phyloP scores from a whole-genome alignment of 2,329 filamentous ascomycete species.

The Venturiaceae sp. region DNA sequence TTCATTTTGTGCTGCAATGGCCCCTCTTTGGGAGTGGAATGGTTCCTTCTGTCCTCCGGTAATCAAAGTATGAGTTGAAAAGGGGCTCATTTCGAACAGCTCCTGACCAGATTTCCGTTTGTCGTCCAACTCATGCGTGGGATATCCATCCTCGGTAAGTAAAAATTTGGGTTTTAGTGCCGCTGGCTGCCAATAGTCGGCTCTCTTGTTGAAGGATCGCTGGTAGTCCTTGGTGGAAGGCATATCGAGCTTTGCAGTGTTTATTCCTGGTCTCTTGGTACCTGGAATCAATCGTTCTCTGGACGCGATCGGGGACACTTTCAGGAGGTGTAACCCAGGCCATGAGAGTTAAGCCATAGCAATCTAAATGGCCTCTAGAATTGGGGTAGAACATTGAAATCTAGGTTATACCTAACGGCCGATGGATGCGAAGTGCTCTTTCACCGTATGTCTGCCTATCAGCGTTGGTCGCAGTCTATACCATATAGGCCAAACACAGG shows the following conservation, averaged over 20 bases:
- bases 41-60: not conserved
- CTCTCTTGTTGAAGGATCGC: not conserved
- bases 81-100: not conserved
- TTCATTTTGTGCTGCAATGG: not conserved
- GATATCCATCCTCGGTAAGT: not conserved
- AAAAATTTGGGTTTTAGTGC: not conserved
- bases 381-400: no score
- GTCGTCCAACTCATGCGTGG: not conserved
- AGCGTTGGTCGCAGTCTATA: no score
- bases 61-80: slow-evolving; percentile 10
- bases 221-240: not conserved
- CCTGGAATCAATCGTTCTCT: no score
- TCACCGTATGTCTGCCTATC: no score
- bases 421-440: no score
- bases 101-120: not conserved
- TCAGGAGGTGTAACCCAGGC: no score
- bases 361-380: no score
- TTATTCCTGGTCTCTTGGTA: no score
- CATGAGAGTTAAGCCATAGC: no score
- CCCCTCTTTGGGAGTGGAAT: not conserved
- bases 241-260: not conserved
- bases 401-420: no score
- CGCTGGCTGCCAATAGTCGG: not conserved
- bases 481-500: no score
- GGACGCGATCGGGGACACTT: no score